Conservation (phyloP, 2,329 filamentous ascomycete genomes). For the Arthrobotrys iridis region DNA sequence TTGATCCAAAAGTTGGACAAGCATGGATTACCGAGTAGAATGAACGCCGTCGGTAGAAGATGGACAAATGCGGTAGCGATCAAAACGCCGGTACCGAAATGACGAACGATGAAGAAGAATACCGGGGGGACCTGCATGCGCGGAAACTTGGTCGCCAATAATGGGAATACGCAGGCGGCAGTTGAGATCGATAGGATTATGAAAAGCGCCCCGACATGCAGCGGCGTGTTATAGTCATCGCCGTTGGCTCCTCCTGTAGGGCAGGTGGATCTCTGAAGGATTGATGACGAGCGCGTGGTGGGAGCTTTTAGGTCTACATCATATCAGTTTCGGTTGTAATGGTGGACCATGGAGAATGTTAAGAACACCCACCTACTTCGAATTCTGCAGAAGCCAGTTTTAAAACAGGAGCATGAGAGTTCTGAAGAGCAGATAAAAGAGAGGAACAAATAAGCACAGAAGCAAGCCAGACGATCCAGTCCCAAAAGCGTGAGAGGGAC, state of each 20-base stretch:
- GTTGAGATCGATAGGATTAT: conserved; percentile 28
- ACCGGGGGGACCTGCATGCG: conserved; percentile 69
- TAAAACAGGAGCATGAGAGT: neutral
- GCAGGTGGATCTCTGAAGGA: neutral
- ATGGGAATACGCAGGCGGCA: conserved; percentile 73
- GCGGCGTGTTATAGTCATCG: neutral
- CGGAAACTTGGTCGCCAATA: conserved; percentile 71
- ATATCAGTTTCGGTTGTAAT: neutral
- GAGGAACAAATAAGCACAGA: conserved; percentile 4
- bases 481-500: neutral
- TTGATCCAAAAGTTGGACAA: conserved; percentile 64
- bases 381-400: neutral
- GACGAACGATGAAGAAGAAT: conserved; percentile 74
- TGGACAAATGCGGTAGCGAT: conserved; percentile 86
- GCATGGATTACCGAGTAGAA: conserved; percentile 74
- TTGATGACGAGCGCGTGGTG: neutral
- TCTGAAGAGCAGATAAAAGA: neutral
- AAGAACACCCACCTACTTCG: neutral
- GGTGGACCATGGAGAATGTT: neutral
- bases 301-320: neutral
- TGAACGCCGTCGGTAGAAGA: conserved; percentile 74
- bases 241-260: neutral
- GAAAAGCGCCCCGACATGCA: conserved; percentile 51
- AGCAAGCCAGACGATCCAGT: conserved; percentile 9
- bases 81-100: conserved; percentile 83